Evolutionary conservation across 306 rosid species (phyloP), one percentile per base, ranked within the genome.

Genomic region (Vigna unguiculata): DNA sequence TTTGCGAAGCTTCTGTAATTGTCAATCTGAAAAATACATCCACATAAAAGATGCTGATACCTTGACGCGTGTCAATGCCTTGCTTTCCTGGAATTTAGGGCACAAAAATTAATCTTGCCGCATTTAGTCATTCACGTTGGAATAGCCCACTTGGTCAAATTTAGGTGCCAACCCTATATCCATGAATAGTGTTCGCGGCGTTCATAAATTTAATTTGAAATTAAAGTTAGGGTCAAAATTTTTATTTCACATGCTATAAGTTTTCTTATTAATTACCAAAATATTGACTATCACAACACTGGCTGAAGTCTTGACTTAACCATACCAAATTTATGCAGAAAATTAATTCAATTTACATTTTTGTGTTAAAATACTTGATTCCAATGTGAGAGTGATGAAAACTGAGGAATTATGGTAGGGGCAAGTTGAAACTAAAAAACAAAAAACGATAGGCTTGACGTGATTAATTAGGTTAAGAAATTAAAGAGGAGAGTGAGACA

Each of bases 131-230:
- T 77, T 55, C 40, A 45, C 14, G 60, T 19, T 24, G 30, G 55
- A 64, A 40, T 22, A 47, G 65, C 9, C 47, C 9, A 19, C 28
- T 34, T 46, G 21, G 78, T 79, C 83, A 79, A 63, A 71, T 13
- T 62, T 71, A 71, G 83, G 72, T 57, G 82, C 82, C 82, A 4
- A 47, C 74, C 55, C 15, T 61, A 2, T 51, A 49, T 25, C 64
- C 68, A 52, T 59, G 34, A 19, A 15, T 20, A 2, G 40, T 36
- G 9, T 6, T 36, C n/a, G n/a, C n/a, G n/a, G n/a, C n/a, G n/a
- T n/a, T n/a, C n/a, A n/a, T n/a, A n/a, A n/a, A n/a, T n/a, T n/a
- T n/a, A n/a, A n/a, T n/a, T n/a, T n/a, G n/a, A n/a, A n/a, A n/a
- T n/a, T n/a, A n/a, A n/a, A n/a, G n/a, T n/a, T n/a, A n/a, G n/a